Evolutionary conservation across 2,329 filamentous ascomycete genomes (phyloP).

Genomic region (Colletotrichum sp.): DNA sequence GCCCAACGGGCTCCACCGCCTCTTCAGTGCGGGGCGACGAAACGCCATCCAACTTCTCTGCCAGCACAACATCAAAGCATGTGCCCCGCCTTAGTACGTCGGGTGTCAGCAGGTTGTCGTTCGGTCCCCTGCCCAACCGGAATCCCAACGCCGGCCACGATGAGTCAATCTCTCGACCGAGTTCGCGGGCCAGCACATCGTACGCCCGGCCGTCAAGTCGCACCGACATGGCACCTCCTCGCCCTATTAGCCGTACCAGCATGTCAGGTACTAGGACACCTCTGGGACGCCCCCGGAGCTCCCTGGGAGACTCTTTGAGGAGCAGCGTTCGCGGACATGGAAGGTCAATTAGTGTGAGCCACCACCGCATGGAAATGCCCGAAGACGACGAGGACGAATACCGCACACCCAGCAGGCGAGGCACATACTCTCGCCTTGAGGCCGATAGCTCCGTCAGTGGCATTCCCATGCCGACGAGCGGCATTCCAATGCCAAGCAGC

Average conservation of each 20-base stretch:
- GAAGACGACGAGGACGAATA: slow-evolving; percentile 48
- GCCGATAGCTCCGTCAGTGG: slow-evolving; percentile 40
- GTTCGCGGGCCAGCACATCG: slow-evolving; percentile 72
- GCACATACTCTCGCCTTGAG: slow-evolving; percentile 57
- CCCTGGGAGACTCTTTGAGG: slow-evolving; percentile 54
- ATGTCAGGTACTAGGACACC: slow-evolving; percentile 67
- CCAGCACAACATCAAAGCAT: slow-evolving; percentile 52
- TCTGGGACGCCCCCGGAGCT: slow-evolving; percentile 73
- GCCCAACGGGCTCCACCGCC: slow-evolving; percentile 62
- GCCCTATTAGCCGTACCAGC: slow-evolving; percentile 71
- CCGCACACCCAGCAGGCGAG: slow-evolving; percentile 60
- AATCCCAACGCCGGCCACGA: slow-evolving; percentile 48
- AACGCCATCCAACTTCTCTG: slow-evolving; percentile 28
- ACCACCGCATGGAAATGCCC: slow-evolving; percentile 51
- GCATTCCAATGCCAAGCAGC: slow-evolving; percentile 49
- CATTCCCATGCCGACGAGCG: slow-evolving; percentile 47
- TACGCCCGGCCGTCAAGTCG: slow-evolving; percentile 60
- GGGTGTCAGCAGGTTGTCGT: slow-evolving; percentile 67
- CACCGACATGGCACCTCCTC: slow-evolving; percentile 58
- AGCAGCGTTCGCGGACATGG: slow-evolving; percentile 52
- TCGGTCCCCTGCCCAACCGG: slow-evolving; percentile 65
- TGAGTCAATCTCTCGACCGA: slow-evolving; percentile 66
- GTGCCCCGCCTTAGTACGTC: slow-evolving; percentile 65
- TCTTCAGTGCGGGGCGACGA: slow-evolving; percentile 57
- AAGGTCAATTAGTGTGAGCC: slow-evolving; percentile 58